These are phyloP conservation scores for Albizia julibrissin DNA, from an alignment of 306 rosid species.

Conservation along the genomic window DNA sequence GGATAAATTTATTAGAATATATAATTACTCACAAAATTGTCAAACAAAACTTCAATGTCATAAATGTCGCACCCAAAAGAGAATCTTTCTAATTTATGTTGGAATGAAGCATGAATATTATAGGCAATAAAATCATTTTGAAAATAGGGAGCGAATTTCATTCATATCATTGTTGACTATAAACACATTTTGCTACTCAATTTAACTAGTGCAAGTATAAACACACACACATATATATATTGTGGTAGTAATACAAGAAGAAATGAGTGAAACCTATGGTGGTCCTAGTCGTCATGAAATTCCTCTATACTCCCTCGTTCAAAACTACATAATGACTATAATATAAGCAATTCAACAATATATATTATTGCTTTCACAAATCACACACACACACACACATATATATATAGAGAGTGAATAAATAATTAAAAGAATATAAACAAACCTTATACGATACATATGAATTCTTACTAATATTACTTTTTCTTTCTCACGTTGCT, in stretches of 20 bases:
- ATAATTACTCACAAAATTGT: neutral
- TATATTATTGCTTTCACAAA: constrained; percentile 7
- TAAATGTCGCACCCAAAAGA: neutral
- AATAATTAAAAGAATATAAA: neutral
- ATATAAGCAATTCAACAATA: neutral
- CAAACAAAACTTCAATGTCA: neutral
- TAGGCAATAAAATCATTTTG: constrained; percentile 39
- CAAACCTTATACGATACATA: neutral
- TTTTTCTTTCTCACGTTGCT: neutral
- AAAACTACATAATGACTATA: constrained; percentile 46
- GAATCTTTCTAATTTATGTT: constrained; percentile 14
- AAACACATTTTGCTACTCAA: constrained; percentile 34
- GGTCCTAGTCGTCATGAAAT: constrained; percentile 53
- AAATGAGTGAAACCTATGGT: constrained; percentile 59
- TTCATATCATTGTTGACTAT: constrained; percentile 70
- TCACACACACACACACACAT: neutral
- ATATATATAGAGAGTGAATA: neutral
- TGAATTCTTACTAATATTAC: neutral
- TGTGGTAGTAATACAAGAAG: constrained; percentile 48
- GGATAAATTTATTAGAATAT: neutral
- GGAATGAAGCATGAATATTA: constrained; percentile 3
- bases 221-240: neutral
- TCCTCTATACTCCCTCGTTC: constrained; percentile 37
- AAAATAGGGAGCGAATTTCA: constrained; percentile 34
- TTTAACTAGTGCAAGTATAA: constrained; percentile 34